These are phyloP conservation scores for Lentinula sp. DNA, from an alignment of 768 basidiomycete species.

Conservation along the genomic window DNA sequence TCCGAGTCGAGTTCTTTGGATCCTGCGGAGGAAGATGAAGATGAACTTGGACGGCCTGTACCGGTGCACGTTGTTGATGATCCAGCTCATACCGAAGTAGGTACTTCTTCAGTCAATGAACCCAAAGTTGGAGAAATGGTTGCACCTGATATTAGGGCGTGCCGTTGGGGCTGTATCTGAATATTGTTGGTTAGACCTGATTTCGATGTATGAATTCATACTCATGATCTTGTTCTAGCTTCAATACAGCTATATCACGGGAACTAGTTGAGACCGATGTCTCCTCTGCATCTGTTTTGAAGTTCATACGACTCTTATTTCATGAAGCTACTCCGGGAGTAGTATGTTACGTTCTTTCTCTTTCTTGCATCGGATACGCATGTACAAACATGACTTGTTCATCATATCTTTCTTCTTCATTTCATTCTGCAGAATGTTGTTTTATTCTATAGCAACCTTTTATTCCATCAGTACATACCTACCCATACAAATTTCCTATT, in stretches of 20 bases:
- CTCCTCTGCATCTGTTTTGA: too few species aligned
- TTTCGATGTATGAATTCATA: too few species aligned
- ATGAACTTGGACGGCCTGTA: not conserved
- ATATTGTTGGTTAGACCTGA: not conserved
- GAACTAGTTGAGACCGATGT: not conserved
- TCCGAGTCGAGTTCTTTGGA: not conserved
- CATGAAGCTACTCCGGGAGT: not conserved
- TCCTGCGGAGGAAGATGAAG: not conserved
- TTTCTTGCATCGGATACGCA: not conserved
- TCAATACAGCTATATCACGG: not conserved
- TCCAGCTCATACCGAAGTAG: not conserved
- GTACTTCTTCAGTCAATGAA: not conserved
- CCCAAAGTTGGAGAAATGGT: not conserved
- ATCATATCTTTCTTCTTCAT: not conserved
- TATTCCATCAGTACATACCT: too few species aligned
- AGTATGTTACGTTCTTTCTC: not conserved
- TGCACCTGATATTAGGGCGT: not conserved
- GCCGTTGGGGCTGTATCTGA: constrained; percentile 7
- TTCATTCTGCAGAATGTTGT: too few species aligned
- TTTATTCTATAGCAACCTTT: too few species aligned
- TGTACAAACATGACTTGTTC: not conserved
- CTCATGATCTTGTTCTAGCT: not conserved
- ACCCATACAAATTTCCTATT: too few species aligned
- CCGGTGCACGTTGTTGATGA: not conserved
- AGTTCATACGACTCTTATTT: not conserved